Evolutionary conservation across 1,284 basidiomycete genomes (phyloP).

Genomic region (Ustilago nuda): DNA sequence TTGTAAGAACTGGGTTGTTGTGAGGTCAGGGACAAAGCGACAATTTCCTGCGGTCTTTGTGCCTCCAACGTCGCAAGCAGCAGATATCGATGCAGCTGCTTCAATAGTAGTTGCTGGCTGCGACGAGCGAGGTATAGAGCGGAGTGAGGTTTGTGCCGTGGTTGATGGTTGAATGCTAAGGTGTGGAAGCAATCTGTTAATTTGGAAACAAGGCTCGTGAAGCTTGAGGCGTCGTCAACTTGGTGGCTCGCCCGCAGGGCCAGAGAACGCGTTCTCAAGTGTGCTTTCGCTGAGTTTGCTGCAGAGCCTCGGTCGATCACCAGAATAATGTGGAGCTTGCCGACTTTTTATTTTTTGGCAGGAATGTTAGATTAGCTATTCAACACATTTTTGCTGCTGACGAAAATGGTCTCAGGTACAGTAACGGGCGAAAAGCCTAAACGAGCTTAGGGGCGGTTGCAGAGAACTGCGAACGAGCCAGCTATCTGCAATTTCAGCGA

Average conservation of each 20-base stretch:
- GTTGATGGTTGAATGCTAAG: neutral
- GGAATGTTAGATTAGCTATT: no score
- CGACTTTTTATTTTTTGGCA: neutral
- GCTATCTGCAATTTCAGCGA: neutral
- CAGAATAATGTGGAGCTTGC: conserved; percentile 25
- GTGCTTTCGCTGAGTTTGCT: neutral
- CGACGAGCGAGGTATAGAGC: neutral
- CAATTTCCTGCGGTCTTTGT: neutral
- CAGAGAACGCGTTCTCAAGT: neutral
- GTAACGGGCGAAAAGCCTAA: neutral
- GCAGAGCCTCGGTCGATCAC: conserved; percentile 38
- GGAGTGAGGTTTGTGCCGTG: neutral
- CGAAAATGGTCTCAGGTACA: neutral
- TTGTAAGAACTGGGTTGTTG: neutral
- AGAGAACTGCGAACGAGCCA: conserved; percentile 15
- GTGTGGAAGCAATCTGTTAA: conserved; percentile 8
- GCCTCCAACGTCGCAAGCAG: neutral
- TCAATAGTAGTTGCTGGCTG: neutral
- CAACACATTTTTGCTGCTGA: neutral
- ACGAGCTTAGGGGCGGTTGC: conserved; percentile 3
- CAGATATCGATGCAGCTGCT: neutral
- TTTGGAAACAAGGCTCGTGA: conserved; percentile 15
- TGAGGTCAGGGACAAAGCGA: neutral
- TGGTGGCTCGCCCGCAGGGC: conserved; percentile 19
- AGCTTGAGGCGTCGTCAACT: conserved; percentile 43